Conservation (phyloP, 345 rosid species). For the Lenwebbia sp. region DNA sequence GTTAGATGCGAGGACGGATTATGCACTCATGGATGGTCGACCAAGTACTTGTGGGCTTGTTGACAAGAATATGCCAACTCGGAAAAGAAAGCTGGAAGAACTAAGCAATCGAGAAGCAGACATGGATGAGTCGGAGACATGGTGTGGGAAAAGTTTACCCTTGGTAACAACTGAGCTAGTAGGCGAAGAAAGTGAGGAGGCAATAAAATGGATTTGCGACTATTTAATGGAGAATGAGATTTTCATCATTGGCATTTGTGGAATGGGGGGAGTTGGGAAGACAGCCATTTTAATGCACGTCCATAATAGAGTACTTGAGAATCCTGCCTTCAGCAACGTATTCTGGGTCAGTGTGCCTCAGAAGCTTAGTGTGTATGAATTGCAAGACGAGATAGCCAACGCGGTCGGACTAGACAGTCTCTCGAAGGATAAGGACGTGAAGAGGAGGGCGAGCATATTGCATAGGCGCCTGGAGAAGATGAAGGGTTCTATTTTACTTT, state of each 20-base stretch:
- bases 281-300: not conserved
- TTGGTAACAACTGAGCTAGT: not conserved
- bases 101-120: not conserved
- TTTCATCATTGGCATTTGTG: not conserved
- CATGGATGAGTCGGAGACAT: not conserved
- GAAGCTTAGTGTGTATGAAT: not conserved
- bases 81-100: not conserved
- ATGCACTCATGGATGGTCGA: not conserved
- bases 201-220: accelerated
- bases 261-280: not conserved
- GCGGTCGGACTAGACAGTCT: not conserved
- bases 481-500: not conserved
- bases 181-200: accelerated
- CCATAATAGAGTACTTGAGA: not conserved
- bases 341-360: not conserved
- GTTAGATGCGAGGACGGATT: not conserved
- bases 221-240: not conserved
- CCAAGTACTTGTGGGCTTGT: not conserved
- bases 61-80: not conserved
- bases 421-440: not conserved
- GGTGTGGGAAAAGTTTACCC: not conserved
- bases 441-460: not conserved
- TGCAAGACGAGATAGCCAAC: not conserved
- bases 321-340: not conserved
- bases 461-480: accelerated